Percentiles rank a stretch among this genome's conserved stretches.
Conservation (phyloP, 345 rosid species). For the Excoecaria agallocha region DNA sequence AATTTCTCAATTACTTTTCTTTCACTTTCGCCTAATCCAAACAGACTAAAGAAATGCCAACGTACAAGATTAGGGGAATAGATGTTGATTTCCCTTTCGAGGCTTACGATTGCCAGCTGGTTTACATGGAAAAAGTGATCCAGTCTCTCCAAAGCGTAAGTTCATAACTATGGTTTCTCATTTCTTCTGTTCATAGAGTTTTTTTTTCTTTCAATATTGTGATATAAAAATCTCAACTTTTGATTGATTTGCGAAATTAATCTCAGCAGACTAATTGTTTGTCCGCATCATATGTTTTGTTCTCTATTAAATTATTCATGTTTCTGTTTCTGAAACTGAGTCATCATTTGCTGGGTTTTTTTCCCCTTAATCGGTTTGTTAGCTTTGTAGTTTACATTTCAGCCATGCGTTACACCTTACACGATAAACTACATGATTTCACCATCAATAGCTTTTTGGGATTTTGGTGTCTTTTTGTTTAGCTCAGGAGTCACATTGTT, state of each 20-base stretch:
- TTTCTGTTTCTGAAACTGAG: neutral
- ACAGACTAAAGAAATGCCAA: slow-evolving; percentile 46
- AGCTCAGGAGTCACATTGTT: neutral
- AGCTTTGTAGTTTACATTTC: neutral
- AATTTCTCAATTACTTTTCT: neutral
- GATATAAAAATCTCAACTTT: neutral
- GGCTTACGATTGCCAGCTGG: slow-evolving; percentile 84
- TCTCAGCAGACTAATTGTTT: neutral
- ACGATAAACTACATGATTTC: neutral
- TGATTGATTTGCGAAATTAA: neutral
- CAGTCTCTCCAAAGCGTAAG: slow-evolving; percentile 79
- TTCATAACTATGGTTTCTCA: neutral
- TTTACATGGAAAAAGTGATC: slow-evolving; percentile 92
- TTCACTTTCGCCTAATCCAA: slow-evolving; percentile 14
- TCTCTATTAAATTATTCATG: neutral
- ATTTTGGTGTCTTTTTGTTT: neutral
- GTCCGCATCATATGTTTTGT: neutral
- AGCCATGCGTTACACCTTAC: neutral
- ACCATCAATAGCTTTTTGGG: too few relatives aligned
- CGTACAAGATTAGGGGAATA: slow-evolving; percentile 77
- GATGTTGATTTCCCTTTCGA: slow-evolving; percentile 91
- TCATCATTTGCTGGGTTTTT: neutral
- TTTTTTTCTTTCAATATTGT: neutral
- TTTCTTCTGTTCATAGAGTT: neutral
- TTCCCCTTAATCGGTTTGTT: neutral